phyloP scores from a whole-genome alignment of 2,329 filamentous ascomycete species.

The Pestalotiopsis sp. region DNA sequence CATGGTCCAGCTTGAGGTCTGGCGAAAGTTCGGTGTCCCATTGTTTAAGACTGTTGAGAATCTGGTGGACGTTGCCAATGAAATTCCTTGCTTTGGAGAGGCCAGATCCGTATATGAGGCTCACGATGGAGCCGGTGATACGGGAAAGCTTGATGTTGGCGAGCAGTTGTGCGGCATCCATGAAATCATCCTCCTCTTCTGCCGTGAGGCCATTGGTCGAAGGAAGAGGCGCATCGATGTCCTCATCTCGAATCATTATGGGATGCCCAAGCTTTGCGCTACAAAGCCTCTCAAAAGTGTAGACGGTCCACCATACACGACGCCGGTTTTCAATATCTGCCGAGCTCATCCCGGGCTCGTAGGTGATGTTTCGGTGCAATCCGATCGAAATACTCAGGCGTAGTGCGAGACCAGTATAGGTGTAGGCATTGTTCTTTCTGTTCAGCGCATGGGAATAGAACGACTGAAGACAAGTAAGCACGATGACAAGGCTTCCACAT shows the following conservation, averaged over 20 bases:
- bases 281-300: conserved; percentile 40
- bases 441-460: conserved; percentile 41
- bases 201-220: conserved; percentile 22
- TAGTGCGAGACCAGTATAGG: conserved; percentile 38
- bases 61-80: conserved; percentile 27
- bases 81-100: conserved; percentile 15
- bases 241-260: conserved; percentile 43
- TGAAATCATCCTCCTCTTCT: conserved; percentile 20
- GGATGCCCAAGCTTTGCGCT: conserved; percentile 45
- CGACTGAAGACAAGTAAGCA: conserved; percentile 21
- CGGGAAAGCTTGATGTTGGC: conserved; percentile 36
- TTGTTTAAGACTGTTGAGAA: conserved; percentile 35
- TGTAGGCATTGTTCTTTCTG: conserved; percentile 39
- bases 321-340: conserved; percentile 31
- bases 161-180: conserved; percentile 21
- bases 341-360: conserved; percentile 28
- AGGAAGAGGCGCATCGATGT: conserved; percentile 39
- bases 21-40: conserved; percentile 38
- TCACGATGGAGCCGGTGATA: conserved; percentile 22
- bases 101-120: conserved; percentile 18
- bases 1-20: conserved; percentile 31
- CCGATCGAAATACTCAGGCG: conserved; percentile 38
- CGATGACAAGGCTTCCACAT: background rate
- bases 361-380: conserved; percentile 36
- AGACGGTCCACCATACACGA: conserved; percentile 36